Conservation (phyloP, 331 rosid species). For the Cydonia oblonga region DNA sequence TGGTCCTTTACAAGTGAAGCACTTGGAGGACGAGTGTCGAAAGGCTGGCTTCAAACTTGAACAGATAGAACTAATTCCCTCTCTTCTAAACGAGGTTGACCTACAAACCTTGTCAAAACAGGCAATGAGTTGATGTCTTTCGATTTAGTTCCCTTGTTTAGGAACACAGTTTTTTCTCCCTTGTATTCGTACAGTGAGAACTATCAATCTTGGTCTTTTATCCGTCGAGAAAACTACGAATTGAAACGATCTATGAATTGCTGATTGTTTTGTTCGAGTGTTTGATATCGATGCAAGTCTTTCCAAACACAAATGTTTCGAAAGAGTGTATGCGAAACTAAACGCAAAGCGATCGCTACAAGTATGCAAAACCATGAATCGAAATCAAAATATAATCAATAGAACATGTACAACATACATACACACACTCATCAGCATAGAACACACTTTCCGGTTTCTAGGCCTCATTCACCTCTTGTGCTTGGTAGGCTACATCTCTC, state of each 20-base stretch:
- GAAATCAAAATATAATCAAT: background rate
- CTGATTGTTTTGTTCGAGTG: too few species aligned
- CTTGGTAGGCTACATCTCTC: conserved; percentile 21
- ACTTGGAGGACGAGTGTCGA: conserved; percentile 52
- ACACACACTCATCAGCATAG: background rate
- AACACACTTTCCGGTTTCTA: background rate
- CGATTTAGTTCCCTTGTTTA: background rate
- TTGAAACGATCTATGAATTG: too few species aligned
- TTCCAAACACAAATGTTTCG: too few species aligned
- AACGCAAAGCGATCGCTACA: background rate
- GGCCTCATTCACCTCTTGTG: background rate
- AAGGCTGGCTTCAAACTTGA: conserved; percentile 52
- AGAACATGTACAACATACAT: conserved; percentile 6
- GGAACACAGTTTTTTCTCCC: background rate
- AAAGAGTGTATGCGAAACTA: background rate
- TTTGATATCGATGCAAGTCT: too few species aligned
- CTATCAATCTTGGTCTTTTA: background rate
- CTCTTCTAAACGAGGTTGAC: conserved; percentile 54
- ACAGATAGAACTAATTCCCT: conserved; percentile 40
- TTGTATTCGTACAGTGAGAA: background rate
- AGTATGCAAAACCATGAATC: background rate
- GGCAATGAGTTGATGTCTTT: background rate
- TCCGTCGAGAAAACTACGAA: too few species aligned
- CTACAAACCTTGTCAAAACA: conserved; percentile 27
- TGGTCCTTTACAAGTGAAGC: conserved; percentile 67